Evolutionary conservation across 139 green algal genomes (phyloP).

Genomic region (Closterium sp.): DNA sequence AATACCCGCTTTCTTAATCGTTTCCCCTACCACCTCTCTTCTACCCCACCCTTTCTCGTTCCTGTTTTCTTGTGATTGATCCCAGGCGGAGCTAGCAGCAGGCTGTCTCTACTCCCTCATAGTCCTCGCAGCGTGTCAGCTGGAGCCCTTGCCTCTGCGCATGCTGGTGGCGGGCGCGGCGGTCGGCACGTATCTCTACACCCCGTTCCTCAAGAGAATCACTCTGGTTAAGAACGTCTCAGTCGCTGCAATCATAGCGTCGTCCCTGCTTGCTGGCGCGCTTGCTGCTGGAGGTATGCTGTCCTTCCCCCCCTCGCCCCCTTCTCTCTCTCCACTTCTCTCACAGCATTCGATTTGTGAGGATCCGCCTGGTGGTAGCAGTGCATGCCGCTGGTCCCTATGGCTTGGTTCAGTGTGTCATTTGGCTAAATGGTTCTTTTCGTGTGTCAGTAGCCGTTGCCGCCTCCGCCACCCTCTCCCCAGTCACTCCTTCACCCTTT

Average conservation of each 20-base stretch:
- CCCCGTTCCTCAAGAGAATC: constrained; percentile 67
- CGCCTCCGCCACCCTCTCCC: too few species aligned
- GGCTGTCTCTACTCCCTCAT: constrained; percentile 18
- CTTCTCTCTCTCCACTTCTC: too few species aligned
- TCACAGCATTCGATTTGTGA: too few species aligned
- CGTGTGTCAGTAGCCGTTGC: too few species aligned
- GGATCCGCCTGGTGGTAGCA: too few species aligned
- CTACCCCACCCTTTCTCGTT: background rate
- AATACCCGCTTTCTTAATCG: background rate
- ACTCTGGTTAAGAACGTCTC: constrained; percentile 66
- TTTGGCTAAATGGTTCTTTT: too few species aligned
- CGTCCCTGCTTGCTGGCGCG: constrained; percentile 57
- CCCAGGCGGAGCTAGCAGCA: constrained; percentile 27
- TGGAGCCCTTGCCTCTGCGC: constrained; percentile 15
- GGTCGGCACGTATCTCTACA: constrained; percentile 56
- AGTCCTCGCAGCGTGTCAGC: constrained; percentile 4
- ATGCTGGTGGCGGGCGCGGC: constrained; percentile 9
- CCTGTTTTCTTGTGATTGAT: too few species aligned
- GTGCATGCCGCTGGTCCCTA: too few species aligned
- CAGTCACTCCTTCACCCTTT: too few species aligned
- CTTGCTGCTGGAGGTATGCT: constrained; percentile 53
- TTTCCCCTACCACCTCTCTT: background rate
- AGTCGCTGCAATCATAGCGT: constrained; percentile 65
- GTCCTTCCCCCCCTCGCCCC: too few species aligned
- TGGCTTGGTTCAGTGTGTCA: too few species aligned